Conservation (phyloP, 75 land plant genomes). For the Picea glauca region DNA sequence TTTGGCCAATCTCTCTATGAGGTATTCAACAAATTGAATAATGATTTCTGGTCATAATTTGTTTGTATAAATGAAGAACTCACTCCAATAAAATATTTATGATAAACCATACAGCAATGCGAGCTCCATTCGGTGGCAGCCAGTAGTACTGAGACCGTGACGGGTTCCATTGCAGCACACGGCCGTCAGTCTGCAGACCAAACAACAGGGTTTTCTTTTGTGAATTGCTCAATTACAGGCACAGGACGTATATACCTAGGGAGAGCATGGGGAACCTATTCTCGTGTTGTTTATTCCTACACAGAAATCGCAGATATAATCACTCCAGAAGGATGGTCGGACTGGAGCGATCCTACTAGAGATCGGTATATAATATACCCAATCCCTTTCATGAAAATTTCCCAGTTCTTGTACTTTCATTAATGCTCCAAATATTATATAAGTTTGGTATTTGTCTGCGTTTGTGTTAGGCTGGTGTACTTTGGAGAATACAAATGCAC, state of each 20-base stretch:
- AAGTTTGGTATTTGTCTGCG: not conserved
- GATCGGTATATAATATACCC: constrained; percentile 13
- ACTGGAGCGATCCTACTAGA: constrained; percentile 25
- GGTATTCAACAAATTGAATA: constrained; percentile 12
- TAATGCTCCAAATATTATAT: not conserved
- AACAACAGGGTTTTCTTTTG: constrained; percentile 59
- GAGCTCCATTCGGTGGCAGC: constrained; percentile 29
- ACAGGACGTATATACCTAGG: constrained; percentile 45
- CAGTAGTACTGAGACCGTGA: not conserved
- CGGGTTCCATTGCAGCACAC: constrained; percentile 41
- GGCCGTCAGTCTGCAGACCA: constrained; percentile 16
- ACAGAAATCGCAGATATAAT: constrained; percentile 50
- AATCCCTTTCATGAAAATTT: not conserved
- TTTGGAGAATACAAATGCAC: constrained; percentile 24
- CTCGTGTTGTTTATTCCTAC: constrained; percentile 58
- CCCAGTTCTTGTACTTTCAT: not conserved
- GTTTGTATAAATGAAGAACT: not conserved
- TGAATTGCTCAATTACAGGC: constrained; percentile 50
- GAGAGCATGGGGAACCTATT: constrained; percentile 68
- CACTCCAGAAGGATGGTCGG: constrained; percentile 58
- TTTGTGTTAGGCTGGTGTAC: constrained; percentile 17
- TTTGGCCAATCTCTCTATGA: constrained; percentile 44
- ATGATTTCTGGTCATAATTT: not conserved
- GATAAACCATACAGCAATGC: constrained; percentile 20
- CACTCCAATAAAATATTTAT: not conserved